A percentile compares a stretch with the other conserved stretches of the same genome.
phyloP scores from a whole-genome alignment of 345 rosid species.

The Camelina neglecta region DNA sequence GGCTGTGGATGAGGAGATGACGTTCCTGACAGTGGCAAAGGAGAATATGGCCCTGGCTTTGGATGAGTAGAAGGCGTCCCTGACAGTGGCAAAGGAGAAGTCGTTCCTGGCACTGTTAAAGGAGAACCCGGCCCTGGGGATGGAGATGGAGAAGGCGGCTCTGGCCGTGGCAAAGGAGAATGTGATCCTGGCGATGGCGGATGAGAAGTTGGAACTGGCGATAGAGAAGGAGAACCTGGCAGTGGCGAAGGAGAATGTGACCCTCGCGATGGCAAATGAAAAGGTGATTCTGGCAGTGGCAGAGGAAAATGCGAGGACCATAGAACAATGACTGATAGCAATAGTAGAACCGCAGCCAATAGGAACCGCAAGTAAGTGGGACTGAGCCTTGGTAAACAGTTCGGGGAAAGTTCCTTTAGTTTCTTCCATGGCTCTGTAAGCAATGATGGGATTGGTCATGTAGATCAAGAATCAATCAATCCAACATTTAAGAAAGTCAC shows the following conservation, averaged over 20 bases:
- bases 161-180: neutral
- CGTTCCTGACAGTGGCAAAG: too few relatives aligned
- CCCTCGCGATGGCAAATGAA: neutral
- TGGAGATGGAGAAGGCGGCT: too few relatives aligned
- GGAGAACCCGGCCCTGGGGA: too few relatives aligned
- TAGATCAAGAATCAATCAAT: neutral
- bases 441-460: neutral
- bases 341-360: neutral
- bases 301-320: neutral
- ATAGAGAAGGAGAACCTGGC: too few relatives aligned
- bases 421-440: neutral
- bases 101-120: too few relatives aligned
- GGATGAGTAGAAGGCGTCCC: too few relatives aligned
- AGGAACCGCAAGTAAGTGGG: neutral
- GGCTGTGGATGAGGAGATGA: too few relatives aligned
- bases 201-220: neutral
- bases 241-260: neutral
- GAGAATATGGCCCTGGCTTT: too few relatives aligned
- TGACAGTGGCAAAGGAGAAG: too few relatives aligned
- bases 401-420: neutral
- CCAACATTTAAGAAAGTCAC: neutral
- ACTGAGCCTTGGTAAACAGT: neutral
- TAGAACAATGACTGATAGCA: conserved; percentile 5
- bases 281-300: neutral
- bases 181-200: neutral